These are phyloP conservation scores for Spinacia oleracea DNA, from an alignment of 179 eudicot species.

Conservation along the genomic window DNA sequence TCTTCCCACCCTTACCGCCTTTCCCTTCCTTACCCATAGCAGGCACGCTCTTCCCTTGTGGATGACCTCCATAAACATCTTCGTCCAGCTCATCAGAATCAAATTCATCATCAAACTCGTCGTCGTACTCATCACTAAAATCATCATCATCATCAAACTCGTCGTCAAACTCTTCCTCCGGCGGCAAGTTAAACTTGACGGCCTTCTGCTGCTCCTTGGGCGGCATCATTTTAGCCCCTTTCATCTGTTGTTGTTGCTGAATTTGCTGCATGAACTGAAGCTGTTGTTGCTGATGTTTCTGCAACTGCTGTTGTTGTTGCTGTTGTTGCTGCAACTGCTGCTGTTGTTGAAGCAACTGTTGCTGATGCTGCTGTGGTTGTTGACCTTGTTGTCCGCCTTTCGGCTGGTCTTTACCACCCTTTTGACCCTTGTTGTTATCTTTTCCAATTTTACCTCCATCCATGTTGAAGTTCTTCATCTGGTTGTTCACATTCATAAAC, in stretches of 20 bases:
- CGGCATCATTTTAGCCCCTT: background rate
- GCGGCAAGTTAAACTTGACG: constrained; percentile 13
- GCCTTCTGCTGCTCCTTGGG: constrained; percentile 10
- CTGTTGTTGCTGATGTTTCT: constrained; percentile 14
- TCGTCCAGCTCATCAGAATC: constrained; percentile 16
- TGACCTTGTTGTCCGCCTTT: constrained; percentile 22
- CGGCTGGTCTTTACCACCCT: constrained; percentile 39
- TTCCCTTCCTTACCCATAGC: constrained; percentile 7
- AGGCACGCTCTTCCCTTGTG: background rate
- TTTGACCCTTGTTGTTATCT: constrained; percentile 34
- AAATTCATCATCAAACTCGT: background rate
- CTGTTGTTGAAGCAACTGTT: constrained; percentile 24
- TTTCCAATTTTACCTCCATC: constrained; percentile 51
- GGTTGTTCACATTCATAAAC: constrained; percentile 27
- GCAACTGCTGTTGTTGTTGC: constrained; percentile 16
- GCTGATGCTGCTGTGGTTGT: constrained; percentile 9
- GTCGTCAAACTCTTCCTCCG: constrained; percentile 6
- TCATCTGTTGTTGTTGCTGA: constrained; percentile 42
- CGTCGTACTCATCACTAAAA: constrained; percentile 9
- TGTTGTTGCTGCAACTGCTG: constrained; percentile 38
- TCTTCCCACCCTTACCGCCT: background rate
- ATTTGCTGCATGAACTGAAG: constrained; percentile 27
- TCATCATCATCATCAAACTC: constrained; percentile 17
- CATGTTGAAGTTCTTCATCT: constrained; percentile 47
- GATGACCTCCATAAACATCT: constrained; percentile 4